phyloP scores from a whole-genome alignment of 2,329 filamentous ascomycete genomes.

The Helicocarpus griseus region DNA sequence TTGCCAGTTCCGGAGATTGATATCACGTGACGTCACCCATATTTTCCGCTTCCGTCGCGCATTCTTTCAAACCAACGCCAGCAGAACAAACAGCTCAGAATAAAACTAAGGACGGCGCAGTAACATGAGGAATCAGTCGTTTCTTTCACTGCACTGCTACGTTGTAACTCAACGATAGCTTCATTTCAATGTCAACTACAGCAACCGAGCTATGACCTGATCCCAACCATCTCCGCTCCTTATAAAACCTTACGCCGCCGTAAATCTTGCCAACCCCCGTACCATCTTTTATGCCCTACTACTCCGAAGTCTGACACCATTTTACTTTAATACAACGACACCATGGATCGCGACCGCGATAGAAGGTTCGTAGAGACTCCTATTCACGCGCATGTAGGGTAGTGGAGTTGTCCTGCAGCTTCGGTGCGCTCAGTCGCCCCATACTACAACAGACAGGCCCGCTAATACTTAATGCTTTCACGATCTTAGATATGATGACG shows the following conservation, averaged over 20 bases:
- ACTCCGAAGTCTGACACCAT: too few species aligned
- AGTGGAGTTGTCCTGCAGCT: background rate
- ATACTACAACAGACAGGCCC: background rate
- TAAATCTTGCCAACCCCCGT: too few species aligned
- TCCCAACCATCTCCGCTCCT: too few species aligned
- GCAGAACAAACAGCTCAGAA: background rate
- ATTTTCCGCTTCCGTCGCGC: background rate
- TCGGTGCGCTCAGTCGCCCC: background rate
- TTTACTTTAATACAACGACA: too few species aligned
- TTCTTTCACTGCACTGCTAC: background rate
- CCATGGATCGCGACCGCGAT: conserved; percentile 34
- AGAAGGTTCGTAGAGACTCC: conserved; percentile 30
- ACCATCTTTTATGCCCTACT: too few species aligned
- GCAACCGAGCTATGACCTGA: background rate
- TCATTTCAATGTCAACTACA: background rate
- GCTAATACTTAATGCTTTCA: conserved; percentile 11
- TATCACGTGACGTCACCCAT: background rate
- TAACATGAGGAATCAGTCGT: background rate
- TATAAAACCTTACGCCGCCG: too few species aligned
- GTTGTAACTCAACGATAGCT: background rate
- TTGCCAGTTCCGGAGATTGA: too few species aligned
- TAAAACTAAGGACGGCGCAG: background rate
- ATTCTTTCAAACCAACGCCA: background rate
- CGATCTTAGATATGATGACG: conserved; percentile 18
- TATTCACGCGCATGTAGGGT: background rate